phyloP scores from a whole-genome alignment of 768 basidiomycete species.

The Obba rivulosa region DNA sequence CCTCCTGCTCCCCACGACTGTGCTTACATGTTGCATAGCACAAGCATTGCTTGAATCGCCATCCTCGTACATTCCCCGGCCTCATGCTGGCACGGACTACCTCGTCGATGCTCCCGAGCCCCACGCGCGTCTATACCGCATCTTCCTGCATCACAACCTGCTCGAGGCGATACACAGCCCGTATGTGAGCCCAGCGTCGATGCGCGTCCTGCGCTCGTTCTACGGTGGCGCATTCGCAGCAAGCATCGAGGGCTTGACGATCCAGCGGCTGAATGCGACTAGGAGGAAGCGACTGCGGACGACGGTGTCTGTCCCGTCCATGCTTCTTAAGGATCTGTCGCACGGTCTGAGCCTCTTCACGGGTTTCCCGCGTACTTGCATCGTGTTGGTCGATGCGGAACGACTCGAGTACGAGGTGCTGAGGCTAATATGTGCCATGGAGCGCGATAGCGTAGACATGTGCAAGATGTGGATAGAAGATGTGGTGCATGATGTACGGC shows the following conservation, averaged over 20 bases:
- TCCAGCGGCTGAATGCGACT: too few relatives aligned
- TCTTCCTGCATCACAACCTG: slow-evolving; percentile 33
- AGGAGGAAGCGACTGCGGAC: slow-evolving; percentile 15
- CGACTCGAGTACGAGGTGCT: slow-evolving; percentile 43
- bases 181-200: slow-evolving; percentile 18
- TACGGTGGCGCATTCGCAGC: slow-evolving; percentile 6
- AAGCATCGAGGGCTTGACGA: too few relatives aligned
- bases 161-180: slow-evolving; percentile 19
- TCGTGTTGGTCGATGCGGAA: slow-evolving; percentile 48
- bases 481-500: slow-evolving; percentile 39
- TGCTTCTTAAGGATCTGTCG: slow-evolving; percentile 13
- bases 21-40: slow-evolving; percentile 7
- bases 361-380: slow-evolving; percentile 38
- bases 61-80: slow-evolving; percentile 40
- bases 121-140: slow-evolving; percentile 38
- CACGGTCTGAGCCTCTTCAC: slow-evolving; percentile 38
- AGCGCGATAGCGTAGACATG: slow-evolving; percentile 21
- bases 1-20: slow-evolving; percentile 20
- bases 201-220: slow-evolving; percentile 18
- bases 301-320: slow-evolving; percentile 17
- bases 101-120: slow-evolving; percentile 43
- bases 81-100: slow-evolving; percentile 38
- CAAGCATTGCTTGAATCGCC: slow-evolving; percentile 17
- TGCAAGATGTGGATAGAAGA: slow-evolving; percentile 21
- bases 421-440: slow-evolving; percentile 30